Evolutionary conservation across 352 stramenopile genomes (phyloP).

Genomic region (Ophiocytium majus): DNA sequence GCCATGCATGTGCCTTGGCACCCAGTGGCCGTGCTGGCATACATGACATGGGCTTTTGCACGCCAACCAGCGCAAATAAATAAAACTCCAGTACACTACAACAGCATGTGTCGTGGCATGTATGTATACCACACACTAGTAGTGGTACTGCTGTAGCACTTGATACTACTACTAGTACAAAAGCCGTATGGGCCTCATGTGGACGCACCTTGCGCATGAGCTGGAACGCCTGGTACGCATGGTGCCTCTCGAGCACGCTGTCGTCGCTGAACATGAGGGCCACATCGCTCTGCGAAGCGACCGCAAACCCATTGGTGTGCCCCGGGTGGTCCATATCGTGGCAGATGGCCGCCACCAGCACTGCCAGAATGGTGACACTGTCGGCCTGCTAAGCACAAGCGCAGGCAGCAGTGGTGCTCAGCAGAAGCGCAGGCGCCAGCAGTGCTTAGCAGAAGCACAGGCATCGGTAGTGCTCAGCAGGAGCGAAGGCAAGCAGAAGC

Average conservation of each 20-base stretch:
- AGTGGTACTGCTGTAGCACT: neutral
- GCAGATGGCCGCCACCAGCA: slow-evolving; percentile 9
- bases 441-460: too few relatives aligned
- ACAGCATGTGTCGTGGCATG: too few relatives aligned
- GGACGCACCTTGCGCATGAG: neutral
- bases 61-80: neutral
- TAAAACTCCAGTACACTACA: too few relatives aligned
- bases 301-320: slow-evolving; percentile 9
- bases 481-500: too few relatives aligned
- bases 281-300: neutral
- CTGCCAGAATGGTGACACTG: neutral
- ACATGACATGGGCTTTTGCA: neutral
- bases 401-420: neutral
- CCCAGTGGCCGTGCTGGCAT: neutral
- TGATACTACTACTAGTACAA: neutral
- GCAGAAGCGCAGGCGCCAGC: neutral
- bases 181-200: neutral
- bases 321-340: slow-evolving; percentile 13
- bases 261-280: slow-evolving; percentile 10
- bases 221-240: slow-evolving; percentile 15
- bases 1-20: too few relatives aligned
- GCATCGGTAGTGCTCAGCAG: too few relatives aligned
- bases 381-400: slow-evolving; percentile 1
- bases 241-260: slow-evolving; percentile 10
- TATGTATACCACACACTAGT: too few relatives aligned